Base-by-base conservation (phyloP, 2,329 filamentous ascomycete species). In the Penicillium polonicum region DNA sequence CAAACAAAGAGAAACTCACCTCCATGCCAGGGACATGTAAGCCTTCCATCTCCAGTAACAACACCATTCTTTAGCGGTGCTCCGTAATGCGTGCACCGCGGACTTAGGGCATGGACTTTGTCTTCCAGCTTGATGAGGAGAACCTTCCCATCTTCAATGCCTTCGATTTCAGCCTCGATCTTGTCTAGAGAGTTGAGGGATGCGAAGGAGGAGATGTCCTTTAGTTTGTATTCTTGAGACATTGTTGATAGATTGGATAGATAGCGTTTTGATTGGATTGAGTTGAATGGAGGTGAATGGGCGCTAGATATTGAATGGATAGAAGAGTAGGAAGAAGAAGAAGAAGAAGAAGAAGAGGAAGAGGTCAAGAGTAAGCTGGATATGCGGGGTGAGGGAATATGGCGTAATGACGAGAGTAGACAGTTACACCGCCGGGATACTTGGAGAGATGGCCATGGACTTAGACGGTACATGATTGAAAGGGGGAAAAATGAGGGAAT, bases 21-120 rank as follows among this genome's bases (percentile, higher is more conserved):
- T 79, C 93, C 93, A 73, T 97, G 93, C 94, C 94, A 97, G 4
- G 93, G 92, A 74, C 94, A 99, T 7, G 91, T 96, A 61, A 99
- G 76, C 50, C 91, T 84, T 5, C 94, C 94, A 65, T 89, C 87
- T 3, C 85, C 85, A 8, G 90, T 90, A 62, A 99, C 77, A 8
- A 97, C 87, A 53, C 94, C 94, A 65, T 93, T 91, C 52, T 87
- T 85, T 63, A 99, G 78, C 15, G 94, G 94, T 41, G 93, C 94
- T 35, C 94, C 93, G 72, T 96, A 97, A 77, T 97, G 93, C 15
- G 85, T 87, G 72, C 94, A 99, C 65, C 88, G 94, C 39, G 91
- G 80, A 36, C 90, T 92, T 36, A 95, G 75, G 31, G 92, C 94
- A 71, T 92, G 88, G 17, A 93, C 79, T 65, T 88, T 85, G 65